Evolutionary conservation across 2,329 filamentous ascomycete genomes (phyloP).

Genomic region (Clonostachys solani): DNA sequence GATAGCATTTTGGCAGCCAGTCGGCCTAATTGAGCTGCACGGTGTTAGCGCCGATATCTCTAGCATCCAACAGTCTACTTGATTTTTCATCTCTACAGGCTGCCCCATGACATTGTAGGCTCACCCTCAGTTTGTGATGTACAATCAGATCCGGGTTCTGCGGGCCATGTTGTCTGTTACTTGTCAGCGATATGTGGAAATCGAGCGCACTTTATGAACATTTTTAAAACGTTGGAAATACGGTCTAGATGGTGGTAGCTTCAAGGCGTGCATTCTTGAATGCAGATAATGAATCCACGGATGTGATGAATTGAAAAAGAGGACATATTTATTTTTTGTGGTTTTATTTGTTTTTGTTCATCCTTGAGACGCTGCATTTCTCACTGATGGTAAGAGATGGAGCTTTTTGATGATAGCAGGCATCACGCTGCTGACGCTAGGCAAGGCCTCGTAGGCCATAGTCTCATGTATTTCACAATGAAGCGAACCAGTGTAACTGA

Average conservation of each 20-base stretch:
- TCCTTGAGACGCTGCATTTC: too few relatives aligned
- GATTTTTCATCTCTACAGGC: background rate
- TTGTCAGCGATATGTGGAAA: too few relatives aligned
- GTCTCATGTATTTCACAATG: too few relatives aligned
- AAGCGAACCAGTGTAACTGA: too few relatives aligned
- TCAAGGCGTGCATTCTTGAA: background rate
- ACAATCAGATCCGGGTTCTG: background rate
- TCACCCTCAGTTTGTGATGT: background rate
- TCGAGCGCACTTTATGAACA: too few relatives aligned
- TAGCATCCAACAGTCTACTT: slow-evolving; percentile 12
- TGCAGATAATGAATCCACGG: too few relatives aligned
- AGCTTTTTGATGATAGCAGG: background rate
- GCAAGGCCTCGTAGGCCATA: too few relatives aligned
- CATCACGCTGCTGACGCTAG: too few relatives aligned
- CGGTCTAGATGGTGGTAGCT: slow-evolving; percentile 1
- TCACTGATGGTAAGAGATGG: background rate
- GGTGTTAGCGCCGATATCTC: slow-evolving; percentile 18
- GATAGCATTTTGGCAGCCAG: too few relatives aligned
- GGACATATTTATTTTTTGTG: background rate
- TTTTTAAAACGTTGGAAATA: too few relatives aligned
- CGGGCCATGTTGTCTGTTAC: background rate
- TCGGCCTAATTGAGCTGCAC: background rate
- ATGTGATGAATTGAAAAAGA: slow-evolving; percentile 1
- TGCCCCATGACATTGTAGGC: background rate
- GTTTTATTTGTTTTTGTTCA: background rate